These are phyloP conservation scores for Beauveria sp. DNA, from an alignment of 2,329 filamentous ascomycete genomes.

Conservation along the genomic window DNA sequence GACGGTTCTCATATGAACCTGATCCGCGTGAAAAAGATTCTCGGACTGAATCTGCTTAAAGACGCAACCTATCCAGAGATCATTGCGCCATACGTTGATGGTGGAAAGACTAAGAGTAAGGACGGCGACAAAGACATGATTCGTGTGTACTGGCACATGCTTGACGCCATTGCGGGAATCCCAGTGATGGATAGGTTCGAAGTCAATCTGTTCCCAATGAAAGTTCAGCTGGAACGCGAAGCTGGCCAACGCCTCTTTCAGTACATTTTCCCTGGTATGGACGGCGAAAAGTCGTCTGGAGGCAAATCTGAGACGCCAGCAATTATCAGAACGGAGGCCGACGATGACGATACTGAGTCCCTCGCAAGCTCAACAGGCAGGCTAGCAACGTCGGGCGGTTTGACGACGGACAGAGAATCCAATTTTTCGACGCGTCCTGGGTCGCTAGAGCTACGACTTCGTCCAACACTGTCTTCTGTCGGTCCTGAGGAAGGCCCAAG, in stretches of 20 bases:
- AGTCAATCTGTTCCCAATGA: constrained; percentile 85
- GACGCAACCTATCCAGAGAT: constrained; percentile 95
- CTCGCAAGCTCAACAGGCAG: constrained; percentile 31
- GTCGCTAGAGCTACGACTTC: constrained; percentile 73
- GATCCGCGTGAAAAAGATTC: constrained; percentile 79
- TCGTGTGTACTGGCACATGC: constrained; percentile 93
- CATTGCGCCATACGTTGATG: constrained; percentile 80
- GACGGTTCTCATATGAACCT: constrained; percentile 95
- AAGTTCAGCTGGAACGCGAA: constrained; percentile 87
- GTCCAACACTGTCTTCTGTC: constrained; percentile 64
- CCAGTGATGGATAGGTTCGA: constrained; percentile 97
- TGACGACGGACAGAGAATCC: constrained; percentile 35
- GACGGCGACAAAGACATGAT: constrained; percentile 65
- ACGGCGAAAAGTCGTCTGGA: constrained; percentile 40
- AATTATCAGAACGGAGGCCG: constrained; percentile 38
- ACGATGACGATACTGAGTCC: constrained; percentile 39
- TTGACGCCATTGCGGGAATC: constrained; percentile 95
- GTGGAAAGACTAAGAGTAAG: constrained; percentile 40
- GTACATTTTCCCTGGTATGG: constrained; percentile 89
- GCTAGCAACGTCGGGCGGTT: constrained; percentile 23
- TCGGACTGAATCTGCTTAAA: constrained; percentile 81
- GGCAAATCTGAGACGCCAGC: constrained; percentile 56
- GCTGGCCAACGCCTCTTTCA: constrained; percentile 90
- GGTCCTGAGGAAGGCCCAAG: constrained; percentile 31
- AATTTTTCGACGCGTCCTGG: constrained; percentile 57